phyloP scores from a whole-genome alignment of 495 filamentous ascomycete genomes.

The Penicillium samsonianum region DNA sequence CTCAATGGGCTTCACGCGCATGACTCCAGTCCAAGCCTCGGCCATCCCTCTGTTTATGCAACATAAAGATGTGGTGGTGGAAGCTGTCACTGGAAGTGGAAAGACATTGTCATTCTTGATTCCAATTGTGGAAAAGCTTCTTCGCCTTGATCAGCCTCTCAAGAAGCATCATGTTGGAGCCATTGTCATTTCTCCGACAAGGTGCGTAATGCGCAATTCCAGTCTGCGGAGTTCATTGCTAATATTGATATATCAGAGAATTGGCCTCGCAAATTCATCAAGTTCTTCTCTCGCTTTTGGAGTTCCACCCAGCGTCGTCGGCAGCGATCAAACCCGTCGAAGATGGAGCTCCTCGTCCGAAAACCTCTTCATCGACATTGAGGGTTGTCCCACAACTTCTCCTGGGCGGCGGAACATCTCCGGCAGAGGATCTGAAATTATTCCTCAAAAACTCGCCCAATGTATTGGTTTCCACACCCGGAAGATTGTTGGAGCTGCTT shows the following conservation, averaged over 20 bases:
- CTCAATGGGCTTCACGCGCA: constrained; percentile 80
- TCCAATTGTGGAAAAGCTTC: constrained; percentile 80
- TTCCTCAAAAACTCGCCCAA: constrained; percentile 84
- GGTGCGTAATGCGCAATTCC: constrained; percentile 36
- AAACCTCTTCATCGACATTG: constrained; percentile 47
- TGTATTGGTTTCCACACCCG: constrained; percentile 84
- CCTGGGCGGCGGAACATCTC: constrained; percentile 79
- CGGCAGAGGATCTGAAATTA: constrained; percentile 77
- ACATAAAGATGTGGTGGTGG: constrained; percentile 96
- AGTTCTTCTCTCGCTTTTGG: constrained; percentile 73
- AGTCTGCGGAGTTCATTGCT: constrained; percentile 10
- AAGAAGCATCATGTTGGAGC: constrained; percentile 88
- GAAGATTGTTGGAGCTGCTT: constrained; percentile 83
- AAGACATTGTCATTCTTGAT: constrained; percentile 93
- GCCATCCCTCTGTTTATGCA: constrained; percentile 87
- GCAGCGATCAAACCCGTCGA: constrained; percentile 54
- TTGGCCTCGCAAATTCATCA: constrained; percentile 86
- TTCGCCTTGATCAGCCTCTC: constrained; percentile 71
- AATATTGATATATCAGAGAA: constrained; percentile 55
- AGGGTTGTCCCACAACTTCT: constrained; percentile 84
- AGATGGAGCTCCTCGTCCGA: constrained; percentile 56
- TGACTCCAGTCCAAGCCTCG: constrained; percentile 95
- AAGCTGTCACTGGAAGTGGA: constrained; percentile 93
- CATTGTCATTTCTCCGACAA: constrained; percentile 89
- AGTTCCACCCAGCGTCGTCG: constrained; percentile 79